Conservation (phyloP, 106 monocot species). For the Phalaenopsis equestris region DNA sequence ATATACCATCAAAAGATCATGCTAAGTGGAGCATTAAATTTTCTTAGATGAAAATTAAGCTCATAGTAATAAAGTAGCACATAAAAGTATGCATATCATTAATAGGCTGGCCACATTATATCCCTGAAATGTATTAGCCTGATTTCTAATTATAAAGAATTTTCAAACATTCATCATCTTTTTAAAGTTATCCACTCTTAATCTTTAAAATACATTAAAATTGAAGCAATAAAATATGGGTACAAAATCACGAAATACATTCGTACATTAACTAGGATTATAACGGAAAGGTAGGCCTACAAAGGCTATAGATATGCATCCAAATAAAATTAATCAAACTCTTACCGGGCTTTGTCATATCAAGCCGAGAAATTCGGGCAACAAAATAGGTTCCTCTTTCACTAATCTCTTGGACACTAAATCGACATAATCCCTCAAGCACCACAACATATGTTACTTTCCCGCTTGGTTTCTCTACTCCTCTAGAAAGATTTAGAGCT, state of each 20-base stretch:
- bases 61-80: neutral
- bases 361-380: constrained; percentile 76
- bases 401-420: constrained; percentile 83
- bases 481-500: constrained; percentile 94
- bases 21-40: neutral
- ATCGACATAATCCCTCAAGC: constrained; percentile 92
- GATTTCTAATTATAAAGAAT: neutral
- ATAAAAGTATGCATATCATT: neutral
- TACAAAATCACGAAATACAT: neutral
- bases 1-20: neutral
- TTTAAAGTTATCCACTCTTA: neutral
- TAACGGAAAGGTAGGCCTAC: too few relatives aligned
- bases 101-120: neutral
- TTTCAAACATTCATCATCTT: neutral
- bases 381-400: constrained; percentile 71
- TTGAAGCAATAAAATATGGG: neutral
- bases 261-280: neutral
- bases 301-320: neutral
- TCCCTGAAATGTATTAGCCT: neutral
- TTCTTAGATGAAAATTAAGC: neutral
- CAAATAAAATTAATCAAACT: neutral
- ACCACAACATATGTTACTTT: constrained; percentile 93
- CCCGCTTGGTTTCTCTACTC: constrained; percentile 96
- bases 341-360: constrained; percentile 88
- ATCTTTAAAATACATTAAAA: neutral